phyloP scores from a whole-genome alignment of 768 basidiomycete genomes.

The Agaricus subrufescens region DNA sequence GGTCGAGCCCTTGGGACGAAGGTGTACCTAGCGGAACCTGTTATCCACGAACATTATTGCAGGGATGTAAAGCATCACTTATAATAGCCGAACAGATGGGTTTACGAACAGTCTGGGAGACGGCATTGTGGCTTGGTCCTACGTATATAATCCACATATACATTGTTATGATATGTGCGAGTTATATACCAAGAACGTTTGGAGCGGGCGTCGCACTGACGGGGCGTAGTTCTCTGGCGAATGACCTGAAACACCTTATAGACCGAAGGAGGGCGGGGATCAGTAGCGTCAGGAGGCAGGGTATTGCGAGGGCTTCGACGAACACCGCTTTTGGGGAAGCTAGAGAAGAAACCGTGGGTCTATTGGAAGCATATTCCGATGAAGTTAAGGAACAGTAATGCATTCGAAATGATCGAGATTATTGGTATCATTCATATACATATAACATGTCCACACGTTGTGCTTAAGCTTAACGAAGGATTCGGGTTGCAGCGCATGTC shows the following conservation, averaged over 20 bases:
- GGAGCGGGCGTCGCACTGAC: slow-evolving; percentile 62
- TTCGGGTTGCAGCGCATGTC: too few species aligned
- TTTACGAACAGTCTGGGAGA: slow-evolving; percentile 42
- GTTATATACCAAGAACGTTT: slow-evolving; percentile 58
- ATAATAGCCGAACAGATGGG: slow-evolving; percentile 45
- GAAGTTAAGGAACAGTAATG: neutral
- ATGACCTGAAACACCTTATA: slow-evolving; percentile 34
- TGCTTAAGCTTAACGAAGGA: too few species aligned
- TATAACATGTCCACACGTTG: too few species aligned
- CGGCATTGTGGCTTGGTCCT: slow-evolving; percentile 52
- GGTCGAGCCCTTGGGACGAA: slow-evolving; percentile 55
- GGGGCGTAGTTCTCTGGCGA: slow-evolving; percentile 48
- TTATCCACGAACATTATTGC: slow-evolving; percentile 55
- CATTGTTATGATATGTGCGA: slow-evolving; percentile 59
- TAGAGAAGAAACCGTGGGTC: slow-evolving; percentile 7
- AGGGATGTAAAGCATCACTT: slow-evolving; percentile 64
- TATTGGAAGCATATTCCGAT: neutral
- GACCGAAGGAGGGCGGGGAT: neutral
- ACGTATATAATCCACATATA: slow-evolving; percentile 58
- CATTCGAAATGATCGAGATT: neutral
- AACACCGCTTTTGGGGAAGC: slow-evolving; percentile 20
- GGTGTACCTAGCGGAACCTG: slow-evolving; percentile 54
- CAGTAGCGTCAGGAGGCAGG: slow-evolving; percentile 13
- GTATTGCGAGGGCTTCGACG: slow-evolving; percentile 17
- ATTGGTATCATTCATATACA: too few species aligned